Evolutionary conservation across 768 basidiomycete species (phyloP), one percentile per base, ranked within the genome.

Genomic region (Suillus americanus): DNA sequence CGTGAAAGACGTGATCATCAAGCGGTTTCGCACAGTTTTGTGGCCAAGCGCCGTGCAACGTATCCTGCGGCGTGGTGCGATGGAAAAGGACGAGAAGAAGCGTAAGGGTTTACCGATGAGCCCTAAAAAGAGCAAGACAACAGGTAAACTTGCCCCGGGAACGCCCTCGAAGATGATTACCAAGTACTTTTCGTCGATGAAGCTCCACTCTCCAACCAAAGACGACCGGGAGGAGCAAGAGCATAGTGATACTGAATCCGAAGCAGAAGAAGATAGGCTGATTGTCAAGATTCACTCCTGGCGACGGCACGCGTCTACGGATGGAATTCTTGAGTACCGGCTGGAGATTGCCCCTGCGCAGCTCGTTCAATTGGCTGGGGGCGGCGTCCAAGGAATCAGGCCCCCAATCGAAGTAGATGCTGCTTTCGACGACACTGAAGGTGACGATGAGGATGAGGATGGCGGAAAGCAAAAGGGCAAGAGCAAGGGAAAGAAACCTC

Each of bases 11-110:
- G 81, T 87, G 3, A 92, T 97, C 62, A 83, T 92, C 68, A 92
- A 92, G 67, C 88, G 93, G 13, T 95, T 96, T 72, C 82, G 91
- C 71, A 91, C 87, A 0, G 84, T 94, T 4, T 82, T 95, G 20
- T 97, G 94, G 91, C 87, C 86, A 18, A 86, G 88, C 0, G 85
- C 87, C 13, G 82, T 92, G 9, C 79, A 92, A 60, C 83, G 92
- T 43, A 86, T 89, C 30, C 76, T 96, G 33, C 82, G 93, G n/a
- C 83, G 89, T 8, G 83, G 80, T 2, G 85, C 85, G 1, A 65
- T 93, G 30, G 79, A 87, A 48, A 59, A 74, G 10, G 87, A 89
- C 62, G 73, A 66, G 5, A 71, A 51, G 45, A 62, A 28, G 20
- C 45, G 18, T 45, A 62, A 38, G 53, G 16, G 54, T 5, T 35